Evolutionary conservation across 257 asterid genomes (phyloP).

Genomic region (Marsdenia floribunda): DNA sequence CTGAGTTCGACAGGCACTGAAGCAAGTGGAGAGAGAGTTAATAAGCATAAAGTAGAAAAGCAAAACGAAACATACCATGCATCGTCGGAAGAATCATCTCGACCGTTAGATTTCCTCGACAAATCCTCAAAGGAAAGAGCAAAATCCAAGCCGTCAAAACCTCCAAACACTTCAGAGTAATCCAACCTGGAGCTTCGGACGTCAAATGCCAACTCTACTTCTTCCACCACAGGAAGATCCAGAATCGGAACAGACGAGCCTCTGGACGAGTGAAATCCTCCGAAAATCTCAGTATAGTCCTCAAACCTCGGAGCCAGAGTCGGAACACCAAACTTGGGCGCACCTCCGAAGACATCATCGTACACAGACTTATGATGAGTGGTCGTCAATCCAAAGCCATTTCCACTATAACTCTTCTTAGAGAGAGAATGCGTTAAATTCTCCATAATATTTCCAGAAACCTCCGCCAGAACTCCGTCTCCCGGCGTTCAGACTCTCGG

Average conservation of each 20-base stretch:
- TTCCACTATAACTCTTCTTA: slow-evolving; percentile 45
- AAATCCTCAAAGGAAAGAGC: slow-evolving; percentile 58
- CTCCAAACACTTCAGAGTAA: slow-evolving; percentile 71
- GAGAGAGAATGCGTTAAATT: slow-evolving; percentile 52
- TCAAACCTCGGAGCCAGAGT: slow-evolving; percentile 73
- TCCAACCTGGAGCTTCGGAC: slow-evolving; percentile 45
- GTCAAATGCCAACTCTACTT: slow-evolving; percentile 35
- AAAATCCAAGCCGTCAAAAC: slow-evolving; percentile 34
- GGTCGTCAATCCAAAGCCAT: slow-evolving; percentile 41
- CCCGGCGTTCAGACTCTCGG: slow-evolving; percentile 5
- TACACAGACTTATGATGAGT: slow-evolving; percentile 54
- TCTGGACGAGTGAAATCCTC: slow-evolving; percentile 69
- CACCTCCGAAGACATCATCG: slow-evolving; percentile 76
- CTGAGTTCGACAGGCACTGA: background rate
- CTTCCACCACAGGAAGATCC: slow-evolving; percentile 49
- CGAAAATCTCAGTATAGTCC: slow-evolving; percentile 83
- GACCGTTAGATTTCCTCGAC: slow-evolving; percentile 40
- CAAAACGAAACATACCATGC: slow-evolving; percentile 42
- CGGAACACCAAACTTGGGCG: slow-evolving; percentile 47
- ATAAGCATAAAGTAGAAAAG: background rate
- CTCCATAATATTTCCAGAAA: slow-evolving; percentile 34
- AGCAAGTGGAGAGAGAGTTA: background rate
- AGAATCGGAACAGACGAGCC: slow-evolving; percentile 75
- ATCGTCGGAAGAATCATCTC: slow-evolving; percentile 58
- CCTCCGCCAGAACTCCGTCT: slow-evolving; percentile 14